These are phyloP conservation scores for Suhomyces chickasaworum DNA, from an alignment of 1,139 yeast genomes.

Conservation along the genomic window DNA sequence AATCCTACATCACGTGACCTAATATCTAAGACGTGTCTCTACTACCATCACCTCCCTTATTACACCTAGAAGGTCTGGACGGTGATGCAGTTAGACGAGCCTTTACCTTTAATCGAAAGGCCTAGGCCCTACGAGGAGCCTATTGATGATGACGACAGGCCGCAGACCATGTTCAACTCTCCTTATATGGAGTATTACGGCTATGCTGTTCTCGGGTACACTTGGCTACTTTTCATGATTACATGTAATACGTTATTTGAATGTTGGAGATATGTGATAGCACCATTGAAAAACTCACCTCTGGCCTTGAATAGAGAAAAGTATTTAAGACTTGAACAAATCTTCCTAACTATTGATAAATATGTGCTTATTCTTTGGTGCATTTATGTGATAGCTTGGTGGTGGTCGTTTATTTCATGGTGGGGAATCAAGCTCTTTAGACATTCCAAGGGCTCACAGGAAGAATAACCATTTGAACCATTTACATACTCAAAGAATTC, in stretches of 20 bases:
- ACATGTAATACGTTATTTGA: conserved; percentile 47
- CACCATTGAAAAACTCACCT: conserved; percentile 26
- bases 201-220: conserved; percentile 33
- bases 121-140: conserved; percentile 15
- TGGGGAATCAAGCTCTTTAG: conserved; percentile 74
- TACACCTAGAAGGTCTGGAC: too few species aligned
- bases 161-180: conserved; percentile 21
- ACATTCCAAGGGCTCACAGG: conserved; percentile 62
- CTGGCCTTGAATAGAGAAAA: conserved; percentile 15
- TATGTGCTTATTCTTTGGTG: conserved; percentile 56
- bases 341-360: conserved; percentile 37
- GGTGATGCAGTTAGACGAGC: conserved; percentile 10
- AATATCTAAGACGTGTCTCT: background rate
- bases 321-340: conserved; percentile 18
- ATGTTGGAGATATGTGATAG: conserved; percentile 47
- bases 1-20: background rate
- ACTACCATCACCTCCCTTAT: background rate
- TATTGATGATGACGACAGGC: conserved; percentile 15
- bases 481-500: too few species aligned
- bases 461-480: background rate
- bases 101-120: conserved; percentile 20
- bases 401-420: conserved; percentile 79
- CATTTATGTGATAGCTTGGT: conserved; percentile 65
- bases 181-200: conserved; percentile 27
- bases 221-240: conserved; percentile 45